Evolutionary conservation across 2,329 filamentous ascomycete species (phyloP), one percentile per base, ranked within the genome.

Genomic region (Calonectria honghensis): DNA sequence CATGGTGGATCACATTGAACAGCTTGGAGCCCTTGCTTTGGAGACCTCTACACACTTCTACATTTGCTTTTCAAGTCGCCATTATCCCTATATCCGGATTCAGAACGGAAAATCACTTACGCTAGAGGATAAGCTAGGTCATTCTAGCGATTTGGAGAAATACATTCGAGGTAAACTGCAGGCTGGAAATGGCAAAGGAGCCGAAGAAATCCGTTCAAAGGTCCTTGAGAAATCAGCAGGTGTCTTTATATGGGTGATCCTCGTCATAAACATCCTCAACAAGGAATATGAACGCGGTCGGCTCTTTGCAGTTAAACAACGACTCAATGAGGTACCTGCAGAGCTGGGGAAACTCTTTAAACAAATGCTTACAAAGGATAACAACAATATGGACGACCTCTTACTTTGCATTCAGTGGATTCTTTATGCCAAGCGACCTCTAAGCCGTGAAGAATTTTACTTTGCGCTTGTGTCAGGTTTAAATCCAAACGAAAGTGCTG

Each of bases 311-410:
- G n/a, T 87, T 0, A 79, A 37, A 3, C 76, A 79, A 13, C 78
- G 75, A 11, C 82, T 90, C 0, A 35, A 68, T 0, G 78, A 85
- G 2, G 81, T 89, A 0, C 88, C 88, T 0, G 68, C 18, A 1
- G 83, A 83, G 0, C 81, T 93, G 0, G 79, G 84, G 45, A 82
- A 88, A 0, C 77, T 93, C 0, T 92, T 93, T 73, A 83, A 83
- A 4, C 82, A 89, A n/a, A 89, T 92, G 0, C 71, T 92, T 2
- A 85, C 73, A 0, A 84, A 89, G 20, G 90, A 93, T 68, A n/a
- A 69, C 0, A 51, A 83, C 0, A 85, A 90, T 6, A 81, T 82
- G 63, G 81, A 87, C 0, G 81, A 85, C 0, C 76, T 92, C 0
- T 70, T 85, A 0, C 75, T 90, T 0, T 91, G 87, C 37, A 74